Percentiles rank a stretch among this genome's conserved stretches.
Evolutionary conservation across 2,329 filamentous ascomycete species (phyloP).

Genomic region (Colletotrichum simmondsii): DNA sequence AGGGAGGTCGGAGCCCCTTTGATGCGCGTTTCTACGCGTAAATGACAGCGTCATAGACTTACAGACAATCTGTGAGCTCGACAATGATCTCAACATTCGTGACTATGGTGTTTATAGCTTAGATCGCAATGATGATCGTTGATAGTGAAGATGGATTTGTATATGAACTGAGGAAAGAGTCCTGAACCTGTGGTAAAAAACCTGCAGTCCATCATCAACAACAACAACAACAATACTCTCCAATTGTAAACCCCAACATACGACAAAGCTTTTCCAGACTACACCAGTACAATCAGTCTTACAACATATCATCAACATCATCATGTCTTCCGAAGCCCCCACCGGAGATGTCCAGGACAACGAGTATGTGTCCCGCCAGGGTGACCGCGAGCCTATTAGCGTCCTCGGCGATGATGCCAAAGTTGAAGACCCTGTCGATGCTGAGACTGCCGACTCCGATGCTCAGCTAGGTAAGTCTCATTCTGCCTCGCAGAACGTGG

Average conservation of each 20-base stretch:
- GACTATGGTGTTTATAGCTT: neutral
- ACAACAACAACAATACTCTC: neutral
- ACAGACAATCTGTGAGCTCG: constrained; percentile 8
- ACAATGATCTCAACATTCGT: constrained; percentile 8
- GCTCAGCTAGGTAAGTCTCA: constrained; percentile 45
- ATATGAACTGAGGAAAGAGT: constrained; percentile 15
- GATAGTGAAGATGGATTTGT: neutral
- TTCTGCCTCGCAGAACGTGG: rapidly evolving
- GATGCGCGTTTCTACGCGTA: constrained; percentile 24
- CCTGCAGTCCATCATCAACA: too few species aligned
- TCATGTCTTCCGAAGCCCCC: constrained; percentile 26
- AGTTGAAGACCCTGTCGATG: constrained; percentile 47
- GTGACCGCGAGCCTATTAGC: constrained; percentile 42
- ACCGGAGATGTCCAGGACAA: constrained; percentile 28
- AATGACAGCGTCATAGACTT: constrained; percentile 36
- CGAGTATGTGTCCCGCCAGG: constrained; percentile 47
- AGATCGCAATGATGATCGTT: neutral
- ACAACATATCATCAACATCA: neutral
- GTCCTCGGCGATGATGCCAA: constrained; percentile 45
- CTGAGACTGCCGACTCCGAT: constrained; percentile 44
- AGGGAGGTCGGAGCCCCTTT: constrained; percentile 10
- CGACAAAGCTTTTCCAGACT: too few species aligned
- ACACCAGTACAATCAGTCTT: too few species aligned
- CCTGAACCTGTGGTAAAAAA: rapidly evolving
- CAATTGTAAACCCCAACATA: too few species aligned